A percentile compares a stretch with the other conserved stretches of the same genome.
phyloP scores from a whole-genome alignment of 2,329 filamentous ascomycete species.

The Colletotrichum sp. region DNA sequence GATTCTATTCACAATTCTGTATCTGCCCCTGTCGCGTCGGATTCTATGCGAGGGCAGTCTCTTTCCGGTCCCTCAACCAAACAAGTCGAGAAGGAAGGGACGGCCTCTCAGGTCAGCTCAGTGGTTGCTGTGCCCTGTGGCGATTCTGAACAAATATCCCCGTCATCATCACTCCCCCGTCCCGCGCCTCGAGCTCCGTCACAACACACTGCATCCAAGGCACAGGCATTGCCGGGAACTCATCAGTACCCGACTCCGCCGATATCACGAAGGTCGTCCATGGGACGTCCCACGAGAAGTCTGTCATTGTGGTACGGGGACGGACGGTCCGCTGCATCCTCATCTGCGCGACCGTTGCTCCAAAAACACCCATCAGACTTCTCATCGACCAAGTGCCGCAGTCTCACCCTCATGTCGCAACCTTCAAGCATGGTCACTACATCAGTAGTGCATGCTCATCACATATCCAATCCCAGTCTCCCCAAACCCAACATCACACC shows the following conservation, averaged over 20 bases:
- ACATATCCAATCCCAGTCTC: constrained; percentile 71
- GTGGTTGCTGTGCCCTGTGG: constrained; percentile 17
- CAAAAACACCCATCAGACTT: constrained; percentile 50
- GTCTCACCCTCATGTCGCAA: constrained; percentile 56
- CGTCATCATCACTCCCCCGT: not conserved
- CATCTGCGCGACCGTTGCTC: constrained; percentile 38
- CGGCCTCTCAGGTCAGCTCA: constrained; percentile 16
- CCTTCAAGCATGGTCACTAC: constrained; percentile 69
- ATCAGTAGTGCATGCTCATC: constrained; percentile 66
- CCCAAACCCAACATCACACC: constrained; percentile 52
- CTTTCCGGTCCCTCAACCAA: constrained; percentile 18
- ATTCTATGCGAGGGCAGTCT: constrained; percentile 8
- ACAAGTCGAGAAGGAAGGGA: constrained; percentile 11
- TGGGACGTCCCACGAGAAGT: constrained; percentile 32
- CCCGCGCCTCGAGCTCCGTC: not conserved
- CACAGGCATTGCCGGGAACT: constrained; percentile 1
- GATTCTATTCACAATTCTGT: constrained; percentile 53
- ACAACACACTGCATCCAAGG: constrained; percentile 10
- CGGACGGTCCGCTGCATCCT: constrained; percentile 34
- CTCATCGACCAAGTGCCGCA: constrained; percentile 44
- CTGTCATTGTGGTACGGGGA: constrained; percentile 26
- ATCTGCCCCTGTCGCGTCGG: constrained; percentile 38
- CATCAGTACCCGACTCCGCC: constrained; percentile 24
- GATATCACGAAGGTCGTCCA: constrained; percentile 23
- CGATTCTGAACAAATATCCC: constrained; percentile 19